A percentile compares a stretch with the other conserved stretches of the same genome.
Conservation (phyloP, 2,329 filamentous ascomycete genomes). For the Paraphaeosphaeria minitans region DNA sequence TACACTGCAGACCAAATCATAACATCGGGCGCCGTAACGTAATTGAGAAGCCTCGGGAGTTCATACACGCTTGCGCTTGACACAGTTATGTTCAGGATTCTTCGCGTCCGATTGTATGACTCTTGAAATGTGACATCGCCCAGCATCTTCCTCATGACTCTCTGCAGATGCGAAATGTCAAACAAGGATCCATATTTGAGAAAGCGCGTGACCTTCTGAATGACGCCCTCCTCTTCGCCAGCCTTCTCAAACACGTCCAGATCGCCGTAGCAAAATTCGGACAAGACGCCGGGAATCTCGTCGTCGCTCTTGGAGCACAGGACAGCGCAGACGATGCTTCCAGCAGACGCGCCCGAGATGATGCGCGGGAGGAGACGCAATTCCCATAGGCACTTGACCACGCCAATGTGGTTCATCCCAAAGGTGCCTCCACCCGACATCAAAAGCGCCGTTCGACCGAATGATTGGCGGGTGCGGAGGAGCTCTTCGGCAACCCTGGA, state of each 20-base stretch:
- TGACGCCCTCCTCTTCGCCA: constrained; percentile 63
- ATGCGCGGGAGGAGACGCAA: constrained; percentile 78
- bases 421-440: constrained; percentile 87
- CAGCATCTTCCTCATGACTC: constrained; percentile 79
- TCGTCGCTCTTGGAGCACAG: constrained; percentile 78
- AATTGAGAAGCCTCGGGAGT: constrained; percentile 84
- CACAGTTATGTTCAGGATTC: constrained; percentile 92
- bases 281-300: constrained; percentile 72
- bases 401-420: constrained; percentile 90
- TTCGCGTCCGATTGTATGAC: constrained; percentile 89
- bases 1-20: constrained; percentile 93
- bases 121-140: constrained; percentile 95
- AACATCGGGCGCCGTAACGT: constrained; percentile 90
- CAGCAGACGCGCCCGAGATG: constrained; percentile 85
- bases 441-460: constrained; percentile 81
- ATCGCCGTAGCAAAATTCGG: constrained; percentile 77
- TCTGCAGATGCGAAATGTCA: constrained; percentile 79
- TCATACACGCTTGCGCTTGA: constrained; percentile 88
- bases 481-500: constrained; percentile 70
- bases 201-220: constrained; percentile 72
- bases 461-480: constrained; percentile 75
- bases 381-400: constrained; percentile 80
- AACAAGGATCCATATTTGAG: constrained; percentile 84
- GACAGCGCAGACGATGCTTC: constrained; percentile 83
- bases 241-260: constrained; percentile 77